These are phyloP conservation scores for Sisymbrium altissimum DNA, from an alignment of 345 rosid species.

Conservation along the genomic window DNA sequence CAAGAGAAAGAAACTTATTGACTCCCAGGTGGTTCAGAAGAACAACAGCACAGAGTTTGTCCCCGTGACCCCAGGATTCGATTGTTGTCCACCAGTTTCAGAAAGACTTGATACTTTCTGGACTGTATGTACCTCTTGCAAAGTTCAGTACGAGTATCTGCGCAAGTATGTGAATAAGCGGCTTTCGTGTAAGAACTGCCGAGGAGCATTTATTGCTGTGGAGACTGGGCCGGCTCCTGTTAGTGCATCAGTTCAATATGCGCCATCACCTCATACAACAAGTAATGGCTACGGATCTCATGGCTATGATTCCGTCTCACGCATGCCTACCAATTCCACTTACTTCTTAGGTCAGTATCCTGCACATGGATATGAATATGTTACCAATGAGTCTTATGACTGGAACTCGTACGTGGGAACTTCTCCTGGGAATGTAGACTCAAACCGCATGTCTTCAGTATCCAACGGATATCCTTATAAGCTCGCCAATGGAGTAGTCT, in stretches of 20 bases:
- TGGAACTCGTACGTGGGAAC: slow-evolving; percentile 67
- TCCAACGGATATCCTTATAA: slow-evolving; percentile 53
- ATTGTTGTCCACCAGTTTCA: slow-evolving; percentile 50
- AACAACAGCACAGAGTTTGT: slow-evolving; percentile 38
- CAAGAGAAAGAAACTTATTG: slow-evolving; percentile 57
- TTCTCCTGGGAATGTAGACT: slow-evolving; percentile 47
- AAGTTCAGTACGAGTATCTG: slow-evolving; percentile 95
- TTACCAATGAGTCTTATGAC: slow-evolving; percentile 67
- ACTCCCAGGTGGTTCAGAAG: slow-evolving; percentile 41
- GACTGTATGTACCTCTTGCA: slow-evolving; percentile 98
- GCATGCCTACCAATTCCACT: slow-evolving; percentile 39
- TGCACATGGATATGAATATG: slow-evolving; percentile 78
- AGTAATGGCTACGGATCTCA: slow-evolving; percentile 65
- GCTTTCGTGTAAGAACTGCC: slow-evolving; percentile 98
- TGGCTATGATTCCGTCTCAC: slow-evolving; percentile 51
- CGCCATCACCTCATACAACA: slow-evolving; percentile 28
- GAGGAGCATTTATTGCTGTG: slow-evolving; percentile 81
- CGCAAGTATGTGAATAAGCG: slow-evolving; percentile 94
- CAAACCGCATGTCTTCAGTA: slow-evolving; percentile 45
- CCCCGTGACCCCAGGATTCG: slow-evolving; percentile 41
- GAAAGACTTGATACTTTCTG: slow-evolving; percentile 85
- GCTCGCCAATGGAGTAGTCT: slow-evolving; percentile 47
- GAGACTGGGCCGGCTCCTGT: slow-evolving; percentile 85
- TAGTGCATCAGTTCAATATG: slow-evolving; percentile 70
- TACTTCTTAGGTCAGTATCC: slow-evolving; percentile 66